Evolutionary conservation across 495 filamentous ascomycete genomes (phyloP).

Genomic region (Clavariopsis aquatica): DNA sequence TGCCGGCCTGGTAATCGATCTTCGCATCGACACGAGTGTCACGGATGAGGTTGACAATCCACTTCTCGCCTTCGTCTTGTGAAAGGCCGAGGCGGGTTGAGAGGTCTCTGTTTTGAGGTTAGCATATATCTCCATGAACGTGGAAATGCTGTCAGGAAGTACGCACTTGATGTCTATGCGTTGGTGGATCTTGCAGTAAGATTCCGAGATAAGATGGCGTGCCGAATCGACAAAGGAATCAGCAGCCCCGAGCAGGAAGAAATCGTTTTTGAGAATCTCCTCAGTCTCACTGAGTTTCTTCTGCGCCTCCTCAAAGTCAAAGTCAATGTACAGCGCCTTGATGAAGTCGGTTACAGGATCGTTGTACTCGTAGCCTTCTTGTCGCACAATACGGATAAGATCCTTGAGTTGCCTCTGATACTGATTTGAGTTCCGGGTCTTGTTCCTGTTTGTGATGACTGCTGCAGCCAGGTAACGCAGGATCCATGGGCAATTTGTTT

Average conservation of each 20-base stretch:
- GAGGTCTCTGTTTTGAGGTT: slow-evolving; percentile 64
- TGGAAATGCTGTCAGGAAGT: background rate
- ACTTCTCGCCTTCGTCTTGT: slow-evolving; percentile 96
- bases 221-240: slow-evolving; percentile 93
- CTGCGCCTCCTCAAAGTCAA: slow-evolving; percentile 98
- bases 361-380: slow-evolving; percentile 95
- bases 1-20: slow-evolving; percentile 98
- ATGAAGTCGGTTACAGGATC: slow-evolving; percentile 96
- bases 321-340: slow-evolving; percentile 94
- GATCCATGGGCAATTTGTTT: slow-evolving; percentile 96
- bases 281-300: slow-evolving; percentile 87
- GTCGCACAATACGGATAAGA: slow-evolving; percentile 86
- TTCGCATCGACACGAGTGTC: slow-evolving; percentile 97
- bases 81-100: slow-evolving; percentile 85
- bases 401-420: slow-evolving; percentile 99
- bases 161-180: slow-evolving; percentile 89
- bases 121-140: slow-evolving; percentile 13
- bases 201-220: slow-evolving; percentile 93
- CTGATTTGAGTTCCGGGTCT: slow-evolving; percentile 74
- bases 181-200: slow-evolving; percentile 99
- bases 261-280: slow-evolving; percentile 87
- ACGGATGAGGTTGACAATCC: slow-evolving; percentile 98
- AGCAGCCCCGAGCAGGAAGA: slow-evolving; percentile 84
- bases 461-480: slow-evolving; percentile 91
- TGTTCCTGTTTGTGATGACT: slow-evolving; percentile 91